A percentile compares a stretch with the other conserved stretches of the same genome.
Evolutionary conservation across 371 early-diverging fungal species (phyloP).

Genomic region (Mortierella sp.): DNA sequence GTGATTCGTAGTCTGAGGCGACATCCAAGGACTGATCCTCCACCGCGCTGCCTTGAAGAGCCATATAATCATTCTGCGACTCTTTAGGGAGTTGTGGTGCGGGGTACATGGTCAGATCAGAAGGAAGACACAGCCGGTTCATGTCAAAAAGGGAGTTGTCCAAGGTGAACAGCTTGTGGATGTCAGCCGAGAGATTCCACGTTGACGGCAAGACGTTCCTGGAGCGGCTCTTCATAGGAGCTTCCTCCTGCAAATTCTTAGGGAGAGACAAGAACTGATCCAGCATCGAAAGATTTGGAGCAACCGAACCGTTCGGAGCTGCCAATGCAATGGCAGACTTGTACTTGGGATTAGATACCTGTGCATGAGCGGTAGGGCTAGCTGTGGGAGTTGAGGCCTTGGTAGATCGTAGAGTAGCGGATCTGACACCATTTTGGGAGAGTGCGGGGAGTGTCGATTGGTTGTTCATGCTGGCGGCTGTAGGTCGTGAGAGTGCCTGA

Average conservation of each 20-base stretch:
- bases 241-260: constrained; percentile 11
- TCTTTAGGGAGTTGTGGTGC: constrained; percentile 12
- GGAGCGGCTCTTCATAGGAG: neutral
- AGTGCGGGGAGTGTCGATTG: neutral
- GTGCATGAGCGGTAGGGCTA: neutral
- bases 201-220: neutral
- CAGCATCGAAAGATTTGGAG: neutral
- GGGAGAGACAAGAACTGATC: constrained; percentile 28
- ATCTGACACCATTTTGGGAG: neutral
- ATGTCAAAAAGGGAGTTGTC: constrained; percentile 25
- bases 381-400: neutral
- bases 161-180: constrained; percentile 21
- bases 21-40: neutral
- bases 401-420: neutral
- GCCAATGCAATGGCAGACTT: neutral
- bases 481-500: neutral
- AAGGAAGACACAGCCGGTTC: constrained; percentile 41
- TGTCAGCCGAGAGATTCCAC: constrained; percentile 20
- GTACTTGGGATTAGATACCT: neutral
- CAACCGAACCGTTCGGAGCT: neutral
- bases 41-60: neutral
- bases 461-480: constrained; percentile 8
- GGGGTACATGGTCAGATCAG: constrained; percentile 24
- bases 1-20: constrained; percentile 30
- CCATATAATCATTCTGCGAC: neutral